Base-by-base conservation (phyloP, 768 basidiomycete species). In the Sporobolomyces pararoseus region DNA sequence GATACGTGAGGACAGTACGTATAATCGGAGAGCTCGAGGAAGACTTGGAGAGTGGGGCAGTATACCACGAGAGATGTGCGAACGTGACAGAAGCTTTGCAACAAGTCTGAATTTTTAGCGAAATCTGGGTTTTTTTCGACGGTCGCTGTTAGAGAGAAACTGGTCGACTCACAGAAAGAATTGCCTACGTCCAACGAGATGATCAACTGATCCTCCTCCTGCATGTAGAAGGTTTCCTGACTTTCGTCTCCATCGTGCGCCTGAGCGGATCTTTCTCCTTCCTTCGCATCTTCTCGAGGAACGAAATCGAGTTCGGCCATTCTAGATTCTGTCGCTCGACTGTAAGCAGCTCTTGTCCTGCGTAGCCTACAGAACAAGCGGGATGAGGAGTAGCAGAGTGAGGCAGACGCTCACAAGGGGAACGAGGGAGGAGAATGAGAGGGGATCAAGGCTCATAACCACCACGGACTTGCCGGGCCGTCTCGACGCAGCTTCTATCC, bases 181-280 rank as follows among this genome's bases (percentile, higher is more conserved):
- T 64, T 66, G 37, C 65, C 65, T 19, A 71, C 23, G 37, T 67
- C 65, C 29, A 67, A n/a, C 1, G 49, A 19, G 51, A 71, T 57
- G 31, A 64, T 23, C 6, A 71, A 21, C 9, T 47, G n/a, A 12
- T 71, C 65, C 4, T 57, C 19, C 0, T 12, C 14, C 3, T 34
- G 39, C 46, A 59, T 31, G 34, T 64, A 59, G 16, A 47, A 27
- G 27, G 51, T 27, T 35, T 37, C 59, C 17, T 42, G 39, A 29
- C 59, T 57, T 1, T n/a, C 13, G 34, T 37, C 14, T 6, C 32
- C 17, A 32, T 6, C 34, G 51, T n/a, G n/a, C n/a, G n/a, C n/a
- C n/a, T n/a, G n/a, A n/a, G n/a, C n/a, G n/a, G n/a, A n/a, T n/a
- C n/a, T n/a, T n/a, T n/a, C n/a, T n/a, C n/a, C n/a, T n/a, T n/a